Base-by-base conservation (phyloP, 2,329 filamentous ascomycete genomes). In the Aspergillus quadrilineatus region DNA sequence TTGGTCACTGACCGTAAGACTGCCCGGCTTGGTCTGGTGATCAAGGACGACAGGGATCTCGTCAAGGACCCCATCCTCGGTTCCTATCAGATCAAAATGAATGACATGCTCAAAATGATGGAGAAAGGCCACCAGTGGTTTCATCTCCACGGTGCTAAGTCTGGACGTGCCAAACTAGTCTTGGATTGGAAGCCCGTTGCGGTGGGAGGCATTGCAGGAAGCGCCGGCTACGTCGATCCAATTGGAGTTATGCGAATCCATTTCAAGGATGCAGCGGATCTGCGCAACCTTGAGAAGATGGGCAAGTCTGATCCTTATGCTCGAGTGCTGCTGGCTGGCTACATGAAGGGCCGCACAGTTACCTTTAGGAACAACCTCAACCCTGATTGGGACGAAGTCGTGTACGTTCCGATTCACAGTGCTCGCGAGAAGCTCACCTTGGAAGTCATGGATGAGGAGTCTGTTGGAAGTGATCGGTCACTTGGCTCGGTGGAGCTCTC, bases 251-350 rank as follows among this genome's bases (percentile, higher is more conserved):
- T 97, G 86, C 88, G 94, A 60, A 81, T 99, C 63, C 92, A 99
- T 74, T 93, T 97, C 79, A 85, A 90, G 77, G 87, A 85, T 67
- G 94, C 91, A 30, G 84, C 82, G 49, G 85, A 92, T 65, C 82
- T 99, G 43, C 89, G 92, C 58, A 99, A 99, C 72, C 83, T 97
- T 52, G 94, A 99, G 75, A 90, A 91, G 2, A 85, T 99, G 73
- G 94, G 94, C 75, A 97, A 97, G 75, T 97, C 94, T 0, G 95
- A 99, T 73, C 91, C 94, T 0, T 99, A 99, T 67, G 90, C 87
- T 22, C 88, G 93, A 42, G 89, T 97, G 1, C 75, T 97, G 52
- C 82, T 97, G 6, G 96, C 92, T 47, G 93, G 94, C 45, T 86
- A 97, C 55, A 89, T 94, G 70, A 96, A 93, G 73, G 92, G 85